These are phyloP conservation scores for Lactarius akahatsu DNA, from an alignment of 768 basidiomycete genomes.

Conservation along the genomic window DNA sequence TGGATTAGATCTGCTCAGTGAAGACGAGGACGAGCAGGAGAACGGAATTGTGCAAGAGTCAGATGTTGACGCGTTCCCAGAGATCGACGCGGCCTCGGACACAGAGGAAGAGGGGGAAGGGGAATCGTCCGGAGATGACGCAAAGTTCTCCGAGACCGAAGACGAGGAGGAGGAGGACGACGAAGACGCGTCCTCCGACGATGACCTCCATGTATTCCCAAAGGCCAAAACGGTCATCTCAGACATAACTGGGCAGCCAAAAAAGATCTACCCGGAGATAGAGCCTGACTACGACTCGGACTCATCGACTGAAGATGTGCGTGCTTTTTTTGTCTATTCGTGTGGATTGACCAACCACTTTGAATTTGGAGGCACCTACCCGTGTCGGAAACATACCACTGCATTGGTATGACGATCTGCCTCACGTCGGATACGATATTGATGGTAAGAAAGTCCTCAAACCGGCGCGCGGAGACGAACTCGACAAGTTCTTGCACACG, in stretches of 20 bases:
- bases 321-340: conserved; percentile 34
- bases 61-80: conserved; percentile 72
- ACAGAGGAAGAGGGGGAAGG: conserved; percentile 58
- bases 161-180: conserved; percentile 38
- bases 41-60: conserved; percentile 38
- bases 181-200: conserved; percentile 37
- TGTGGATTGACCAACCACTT: conserved; percentile 21
- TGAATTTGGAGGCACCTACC: conserved; percentile 70
- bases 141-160: conserved; percentile 40
- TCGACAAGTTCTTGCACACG: conserved; percentile 94
- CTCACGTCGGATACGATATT: conserved; percentile 97
- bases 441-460: conserved; percentile 92
- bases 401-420: conserved; percentile 99
- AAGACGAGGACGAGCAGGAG: conserved; percentile 65
- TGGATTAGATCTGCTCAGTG: conserved; percentile 69
- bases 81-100: conserved; percentile 42
- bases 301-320: conserved; percentile 87
- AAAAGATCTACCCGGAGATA: conserved; percentile 83
- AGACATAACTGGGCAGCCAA: conserved; percentile 79
- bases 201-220: conserved; percentile 57
- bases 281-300: conserved; percentile 91
- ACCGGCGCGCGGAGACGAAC: conserved; percentile 92
- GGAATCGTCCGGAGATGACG: conserved; percentile 48
- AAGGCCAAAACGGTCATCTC: conserved; percentile 70
- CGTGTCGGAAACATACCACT: conserved; percentile 92